Percentiles rank a stretch among this genome's conserved stretches.
Conservation (phyloP, 2,329 filamentous ascomycete genomes). For the Cladosporium halotolerans region DNA sequence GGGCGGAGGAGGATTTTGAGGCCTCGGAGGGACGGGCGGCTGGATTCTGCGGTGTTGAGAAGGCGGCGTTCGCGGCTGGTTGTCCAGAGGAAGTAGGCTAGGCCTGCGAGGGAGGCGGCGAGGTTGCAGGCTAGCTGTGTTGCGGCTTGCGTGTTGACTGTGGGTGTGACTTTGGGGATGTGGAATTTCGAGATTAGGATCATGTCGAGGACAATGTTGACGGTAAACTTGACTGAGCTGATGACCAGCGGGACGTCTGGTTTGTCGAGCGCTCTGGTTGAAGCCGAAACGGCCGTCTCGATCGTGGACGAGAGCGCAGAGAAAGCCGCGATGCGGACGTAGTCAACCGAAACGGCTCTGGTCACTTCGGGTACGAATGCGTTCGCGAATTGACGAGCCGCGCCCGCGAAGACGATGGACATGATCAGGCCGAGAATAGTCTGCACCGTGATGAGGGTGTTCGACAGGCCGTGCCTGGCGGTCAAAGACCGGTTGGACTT, state of each 20-base stretch:
- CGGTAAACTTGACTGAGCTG: conserved; percentile 54
- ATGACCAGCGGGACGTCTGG: conserved; percentile 65
- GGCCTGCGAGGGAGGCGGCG: conserved; percentile 47
- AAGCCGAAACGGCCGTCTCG: conserved; percentile 55
- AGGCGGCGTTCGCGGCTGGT: conserved; percentile 24
- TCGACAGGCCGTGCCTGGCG: conserved; percentile 52
- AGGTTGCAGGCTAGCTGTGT: conserved; percentile 59
- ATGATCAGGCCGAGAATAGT: conserved; percentile 51
- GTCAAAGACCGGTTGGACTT: conserved; percentile 46
- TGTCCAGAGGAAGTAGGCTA: conserved; percentile 54
- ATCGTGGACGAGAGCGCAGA: conserved; percentile 56
- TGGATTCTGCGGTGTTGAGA: background rate
- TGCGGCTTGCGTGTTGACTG: conserved; percentile 58
- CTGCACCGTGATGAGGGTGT: conserved; percentile 54
- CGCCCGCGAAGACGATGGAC: conserved; percentile 53
- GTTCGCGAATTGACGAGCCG: conserved; percentile 49
- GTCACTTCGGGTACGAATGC: conserved; percentile 59
- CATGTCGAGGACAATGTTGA: conserved; percentile 63
- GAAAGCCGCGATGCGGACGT: conserved; percentile 60
- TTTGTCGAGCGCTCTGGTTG: conserved; percentile 60
- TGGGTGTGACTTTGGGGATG: conserved; percentile 48
- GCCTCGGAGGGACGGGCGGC: conserved; percentile 36
- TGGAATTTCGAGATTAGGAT: conserved; percentile 62
- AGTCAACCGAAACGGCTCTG: conserved; percentile 51
- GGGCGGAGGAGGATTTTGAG: conserved; percentile 51